Evolutionary conservation across 352 stramenopile species (phyloP), one percentile per base, ranked within the genome.

Genomic region (Phytophthora ramorum): DNA sequence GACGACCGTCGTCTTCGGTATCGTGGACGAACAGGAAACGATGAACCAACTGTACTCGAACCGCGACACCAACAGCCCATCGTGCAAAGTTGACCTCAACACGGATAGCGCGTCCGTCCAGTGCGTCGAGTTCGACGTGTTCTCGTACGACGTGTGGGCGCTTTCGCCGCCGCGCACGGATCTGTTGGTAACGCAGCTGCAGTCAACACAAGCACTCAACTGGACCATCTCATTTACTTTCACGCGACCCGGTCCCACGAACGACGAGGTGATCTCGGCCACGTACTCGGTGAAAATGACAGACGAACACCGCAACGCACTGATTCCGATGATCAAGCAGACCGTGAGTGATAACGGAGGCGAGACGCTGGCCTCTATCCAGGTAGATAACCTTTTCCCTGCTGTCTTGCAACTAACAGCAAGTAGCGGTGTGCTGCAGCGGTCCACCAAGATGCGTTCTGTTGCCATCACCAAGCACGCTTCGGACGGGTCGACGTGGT

Each of bases 261-360:
- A 90, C 55, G 67, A 87, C 48, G 69, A 92, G 72, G 67, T 73
- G 7, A 83, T 92, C 19, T 78, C 83, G n/a, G 63, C 75, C 7
- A 82, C 67, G 32, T 89, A 90, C 32, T 70, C 70, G 8, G 58
- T 83, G 1, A 37, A 5, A 16, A 77, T 96, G 28, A 88, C 83
- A 0, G 62, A 73, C 2, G 67, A 69, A 6, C 86, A 96, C 48
- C 85, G 88, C n/a, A 76, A 81, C 22, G 69, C 74, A 13, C 60
- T 96, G 26, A 83, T 86, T 13, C 71, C 78, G 4, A 91, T 96
- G 86, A 91, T 95, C 59, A 83, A 93, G 64, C 73, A 86, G 58
- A 79, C 49, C 0, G 65, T 87, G 8, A 57, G 58, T 12, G 71
- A 83, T 49, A 66, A 66, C 20, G 60, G 43, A 3, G 71, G 58